A percentile compares a stretch with the other conserved stretches of the same genome.
phyloP scores from a whole-genome alignment of 1,284 basidiomycete species.

The Inonotus obliquus region DNA sequence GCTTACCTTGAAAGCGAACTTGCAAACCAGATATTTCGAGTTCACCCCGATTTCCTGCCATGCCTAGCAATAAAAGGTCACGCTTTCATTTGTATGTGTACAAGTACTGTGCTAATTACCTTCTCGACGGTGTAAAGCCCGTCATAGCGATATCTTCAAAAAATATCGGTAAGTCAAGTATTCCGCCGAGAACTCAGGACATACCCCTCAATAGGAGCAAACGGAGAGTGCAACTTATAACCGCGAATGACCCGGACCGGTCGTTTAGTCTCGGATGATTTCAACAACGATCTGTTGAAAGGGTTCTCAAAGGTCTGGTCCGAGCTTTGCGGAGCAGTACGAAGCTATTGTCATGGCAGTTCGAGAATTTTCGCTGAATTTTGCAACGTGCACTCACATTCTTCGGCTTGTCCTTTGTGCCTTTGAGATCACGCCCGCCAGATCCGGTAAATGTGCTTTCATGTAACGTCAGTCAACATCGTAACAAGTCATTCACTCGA shows the following conservation, averaged over 20 bases:
- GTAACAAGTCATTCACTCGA: conserved; percentile 21
- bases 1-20: conserved; percentile 69
- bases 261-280: conserved; percentile 64
- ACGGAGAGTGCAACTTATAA: conserved; percentile 65
- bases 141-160: conserved; percentile 73
- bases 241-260: conserved; percentile 82
- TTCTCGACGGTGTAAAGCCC: conserved; percentile 76
- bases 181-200: conserved; percentile 14
- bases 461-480: not conserved
- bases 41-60: conserved; percentile 70
- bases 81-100: not conserved
- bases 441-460: conserved; percentile 72
- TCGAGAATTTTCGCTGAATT: conserved; percentile 3
- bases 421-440: conserved; percentile 78
- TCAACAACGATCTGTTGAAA: conserved; percentile 66
- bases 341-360: conserved; percentile 45
- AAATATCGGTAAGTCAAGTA: not conserved
- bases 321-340: conserved; percentile 77
- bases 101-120: conserved; percentile 33
- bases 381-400: conserved; percentile 46
- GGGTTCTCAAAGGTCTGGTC: conserved; percentile 73
- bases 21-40: conserved; percentile 64
- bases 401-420: conserved; percentile 70
- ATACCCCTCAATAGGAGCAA: conserved; percentile 69
- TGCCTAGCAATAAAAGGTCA: conserved; percentile 36